Conservation (phyloP, 2,329 filamentous ascomycete genomes). For the Fusarium sp. region DNA sequence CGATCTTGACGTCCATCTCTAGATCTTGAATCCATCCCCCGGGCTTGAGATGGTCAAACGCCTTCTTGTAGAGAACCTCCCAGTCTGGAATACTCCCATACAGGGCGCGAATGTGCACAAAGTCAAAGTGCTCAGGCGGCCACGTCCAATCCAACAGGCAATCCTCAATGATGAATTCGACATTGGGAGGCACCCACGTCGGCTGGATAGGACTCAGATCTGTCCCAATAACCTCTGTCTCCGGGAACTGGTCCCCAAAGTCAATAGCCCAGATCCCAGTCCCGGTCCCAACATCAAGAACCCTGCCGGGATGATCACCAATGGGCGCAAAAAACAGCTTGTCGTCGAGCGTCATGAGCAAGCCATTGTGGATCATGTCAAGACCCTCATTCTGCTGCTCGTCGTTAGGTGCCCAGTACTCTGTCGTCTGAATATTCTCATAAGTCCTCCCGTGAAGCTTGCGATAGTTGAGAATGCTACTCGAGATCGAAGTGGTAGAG, state of each 20-base stretch:
- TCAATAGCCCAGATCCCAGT: slow-evolving; percentile 66
- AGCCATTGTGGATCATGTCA: not conserved
- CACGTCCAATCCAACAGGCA: slow-evolving; percentile 57
- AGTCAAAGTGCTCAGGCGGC: slow-evolving; percentile 62
- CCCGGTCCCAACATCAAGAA: slow-evolving; percentile 67
- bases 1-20: slow-evolving; percentile 41
- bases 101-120: slow-evolving; percentile 69
- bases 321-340: slow-evolving; percentile 43
- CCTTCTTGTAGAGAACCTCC: slow-evolving; percentile 63
- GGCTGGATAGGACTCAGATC: slow-evolving; percentile 54
- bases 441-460: slow-evolving; percentile 32
- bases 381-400: not conserved
- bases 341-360: slow-evolving; percentile 37
- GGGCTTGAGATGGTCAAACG: slow-evolving; percentile 61
- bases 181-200: slow-evolving; percentile 46
- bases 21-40: slow-evolving; percentile 50
- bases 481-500: slow-evolving; percentile 25
- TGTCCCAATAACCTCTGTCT: slow-evolving; percentile 47
- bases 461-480: slow-evolving; percentile 35
- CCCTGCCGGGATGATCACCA: slow-evolving; percentile 26
- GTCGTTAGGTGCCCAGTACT: slow-evolving; percentile 44
- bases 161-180: slow-evolving; percentile 52
- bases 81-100: slow-evolving; percentile 69
- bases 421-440: slow-evolving; percentile 27
- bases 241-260: slow-evolving; percentile 48